Percentiles rank a stretch among this genome's conserved stretches.
These are phyloP conservation scores for Chrysoporthe austroafricana DNA, from an alignment of 2,329 filamentous ascomycete genomes.

Conservation along the genomic window DNA sequence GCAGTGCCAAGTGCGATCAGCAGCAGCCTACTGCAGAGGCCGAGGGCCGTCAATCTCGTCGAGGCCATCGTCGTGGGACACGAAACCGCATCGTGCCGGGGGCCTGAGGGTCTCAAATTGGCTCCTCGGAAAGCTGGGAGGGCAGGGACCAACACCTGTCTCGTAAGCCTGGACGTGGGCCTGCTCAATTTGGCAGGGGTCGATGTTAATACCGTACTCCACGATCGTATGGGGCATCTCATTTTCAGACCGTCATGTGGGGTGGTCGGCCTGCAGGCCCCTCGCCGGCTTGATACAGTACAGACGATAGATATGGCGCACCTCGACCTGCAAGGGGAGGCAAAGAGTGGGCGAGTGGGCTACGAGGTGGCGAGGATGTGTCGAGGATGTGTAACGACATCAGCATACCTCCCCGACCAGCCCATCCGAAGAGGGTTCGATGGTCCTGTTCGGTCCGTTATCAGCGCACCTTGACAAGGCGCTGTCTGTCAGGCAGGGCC, in stretches of 20 bases:
- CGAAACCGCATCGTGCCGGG: slow-evolving; percentile 2
- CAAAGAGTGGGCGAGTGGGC: no score
- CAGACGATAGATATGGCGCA: neutral
- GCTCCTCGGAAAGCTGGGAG: slow-evolving; percentile 26
- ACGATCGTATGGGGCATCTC: slow-evolving; percentile 22
- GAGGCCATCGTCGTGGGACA: slow-evolving; percentile 6
- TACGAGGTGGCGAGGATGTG: no score
- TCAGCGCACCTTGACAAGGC: no score
- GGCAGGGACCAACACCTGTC: slow-evolving; percentile 27
- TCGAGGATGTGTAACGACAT: no score
- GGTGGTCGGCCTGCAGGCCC: slow-evolving; percentile 3
- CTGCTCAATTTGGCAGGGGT: slow-evolving; percentile 20
- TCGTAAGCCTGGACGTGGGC: slow-evolving; percentile 12
- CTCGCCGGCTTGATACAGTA: no score
- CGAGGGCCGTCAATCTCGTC: slow-evolving; percentile 4
- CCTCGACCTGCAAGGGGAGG: neutral
- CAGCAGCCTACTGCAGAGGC: no score
- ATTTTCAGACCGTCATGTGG: slow-evolving; percentile 17
- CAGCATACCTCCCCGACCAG: no score
- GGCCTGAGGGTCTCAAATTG: slow-evolving; percentile 25
- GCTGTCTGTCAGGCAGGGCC: no score
- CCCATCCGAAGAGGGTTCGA: no score
- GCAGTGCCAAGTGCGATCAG: no score
- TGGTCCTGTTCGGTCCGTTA: no score
- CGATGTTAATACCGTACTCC: slow-evolving; percentile 5